Base-by-base conservation (phyloP, 106 monocot species). In the Agapanthus africanus region DNA sequence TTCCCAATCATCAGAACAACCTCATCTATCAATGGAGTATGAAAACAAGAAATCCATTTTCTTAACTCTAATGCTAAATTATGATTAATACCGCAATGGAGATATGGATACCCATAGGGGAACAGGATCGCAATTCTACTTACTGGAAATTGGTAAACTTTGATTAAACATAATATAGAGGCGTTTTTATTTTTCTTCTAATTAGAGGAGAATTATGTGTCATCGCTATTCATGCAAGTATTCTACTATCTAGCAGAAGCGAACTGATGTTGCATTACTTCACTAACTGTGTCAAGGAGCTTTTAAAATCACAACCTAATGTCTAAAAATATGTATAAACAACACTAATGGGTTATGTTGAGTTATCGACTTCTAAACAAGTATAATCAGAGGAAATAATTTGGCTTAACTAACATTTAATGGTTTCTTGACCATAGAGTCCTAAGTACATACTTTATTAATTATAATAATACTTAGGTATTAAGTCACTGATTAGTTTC, bases 401-500 rank as follows among this genome's bases (percentile, higher is more conserved):
- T 25, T 44, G 28, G 66, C 40, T 7, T 66, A 66, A 47, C 46
- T 47, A 47, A 47, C 46, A 47, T 47, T 40, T 30, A 66, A 41
- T 66, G 66, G 8, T 42, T 44, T 44, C 28, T 41, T 66, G 66
- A 42, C 66, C 42, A 41, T 16, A 42, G 18, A 42, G 42, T 41
- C 7, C 15, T 44, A 66, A 41, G 41, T 44, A 44, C 56, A 66
- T 50, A 44, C 33, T 14, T 8, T 21, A 49, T 18, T 47, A 14
- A 68, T 23, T 23, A 34, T 3, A 68, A 68, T n/a, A 27, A 32
- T 22, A 67, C 18, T 67, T 32, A 68, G 47, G 49, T 68, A 34
- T 68, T 32, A 34, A 37, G 15, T 16, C 42, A 40, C 38, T 44
- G 22, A 66, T 66, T 44, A 42, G 61, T 23, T 39, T 49, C 34